Percentiles rank a stretch among this genome's conserved stretches.
Evolutionary conservation across 164 flowering plant genomes (phyloP).

Genomic region (Amborella trichopoda): DNA sequence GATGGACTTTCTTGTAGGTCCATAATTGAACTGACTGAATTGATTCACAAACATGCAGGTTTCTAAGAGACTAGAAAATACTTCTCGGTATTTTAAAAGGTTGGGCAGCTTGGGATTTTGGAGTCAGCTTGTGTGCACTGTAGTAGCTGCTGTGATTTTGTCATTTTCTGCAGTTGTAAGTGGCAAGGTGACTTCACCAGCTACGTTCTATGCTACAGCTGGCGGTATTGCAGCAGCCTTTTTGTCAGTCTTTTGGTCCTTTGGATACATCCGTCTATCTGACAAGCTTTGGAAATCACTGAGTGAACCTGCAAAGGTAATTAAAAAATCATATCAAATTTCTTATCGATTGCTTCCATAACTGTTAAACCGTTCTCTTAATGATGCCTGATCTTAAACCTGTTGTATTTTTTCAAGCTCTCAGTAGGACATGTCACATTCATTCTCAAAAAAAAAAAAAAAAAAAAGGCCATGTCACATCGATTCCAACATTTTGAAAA

Average conservation of each 20-base stretch:
- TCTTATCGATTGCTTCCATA: no score
- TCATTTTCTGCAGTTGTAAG: constrained; percentile 76
- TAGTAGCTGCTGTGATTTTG: constrained; percentile 82
- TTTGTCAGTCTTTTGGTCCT: constrained; percentile 89
- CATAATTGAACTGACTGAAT: not conserved
- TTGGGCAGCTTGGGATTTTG: constrained; percentile 86
- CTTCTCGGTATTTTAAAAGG: constrained; percentile 77
- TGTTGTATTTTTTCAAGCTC: no score
- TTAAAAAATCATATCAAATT: no score
- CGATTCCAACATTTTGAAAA: no score
- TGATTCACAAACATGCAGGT: constrained; percentile 36
- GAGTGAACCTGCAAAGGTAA: constrained; percentile 87
- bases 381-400: no score
- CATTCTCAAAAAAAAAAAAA: no score
- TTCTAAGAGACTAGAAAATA: constrained; percentile 73
- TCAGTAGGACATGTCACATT: no score
- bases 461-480: no score
- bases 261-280: constrained; percentile 82
- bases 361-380: not conserved
- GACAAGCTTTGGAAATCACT: constrained; percentile 73
- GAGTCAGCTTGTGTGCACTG: constrained; percentile 88
- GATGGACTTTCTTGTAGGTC: not conserved
- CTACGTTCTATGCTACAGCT: constrained; percentile 81
- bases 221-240: constrained; percentile 90
- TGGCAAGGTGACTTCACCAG: constrained; percentile 72